phyloP scores from a whole-genome alignment of 345 rosid genomes.

The Ailanthus altissimus region DNA sequence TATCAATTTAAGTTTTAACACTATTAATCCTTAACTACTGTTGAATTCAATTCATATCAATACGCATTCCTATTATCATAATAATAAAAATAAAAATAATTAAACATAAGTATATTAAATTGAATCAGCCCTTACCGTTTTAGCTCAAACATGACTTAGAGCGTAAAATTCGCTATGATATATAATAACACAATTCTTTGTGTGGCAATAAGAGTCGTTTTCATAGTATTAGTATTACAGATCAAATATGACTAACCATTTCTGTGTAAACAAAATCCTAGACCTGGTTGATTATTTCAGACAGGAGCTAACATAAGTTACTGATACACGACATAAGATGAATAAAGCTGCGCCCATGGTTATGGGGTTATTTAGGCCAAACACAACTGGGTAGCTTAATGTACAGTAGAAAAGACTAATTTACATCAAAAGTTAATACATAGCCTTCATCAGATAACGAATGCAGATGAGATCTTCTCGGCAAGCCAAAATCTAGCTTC shows the following conservation, averaged over 20 bases:
- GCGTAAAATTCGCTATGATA: not conserved
- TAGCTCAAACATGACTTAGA: too few relatives aligned
- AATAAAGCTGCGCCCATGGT: not conserved
- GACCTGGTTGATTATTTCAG: too few relatives aligned
- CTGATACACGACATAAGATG: not conserved
- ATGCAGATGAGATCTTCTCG: not conserved
- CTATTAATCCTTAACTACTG: too few relatives aligned
- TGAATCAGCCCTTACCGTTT: too few relatives aligned
- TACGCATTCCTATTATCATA: too few relatives aligned
- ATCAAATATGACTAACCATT: not conserved
- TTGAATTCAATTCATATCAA: too few relatives aligned
- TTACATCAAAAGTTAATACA: not conserved
- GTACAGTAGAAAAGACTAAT: constrained; percentile 3
- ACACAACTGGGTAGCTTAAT: not conserved
- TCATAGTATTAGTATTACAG: not conserved
- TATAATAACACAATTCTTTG: not conserved
- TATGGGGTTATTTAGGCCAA: not conserved
- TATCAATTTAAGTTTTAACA: too few relatives aligned
- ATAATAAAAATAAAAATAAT: too few relatives aligned
- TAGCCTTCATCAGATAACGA: not conserved
- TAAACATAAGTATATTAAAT: too few relatives aligned
- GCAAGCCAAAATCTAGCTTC: constrained; percentile 5
- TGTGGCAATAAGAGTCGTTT: not conserved
- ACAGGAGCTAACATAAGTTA: not conserved
- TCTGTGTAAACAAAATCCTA: too few relatives aligned